Evolutionary conservation across 768 basidiomycete species (phyloP), one percentile per base, ranked within the genome.

Genomic region (Boletus tomentosulus): DNA sequence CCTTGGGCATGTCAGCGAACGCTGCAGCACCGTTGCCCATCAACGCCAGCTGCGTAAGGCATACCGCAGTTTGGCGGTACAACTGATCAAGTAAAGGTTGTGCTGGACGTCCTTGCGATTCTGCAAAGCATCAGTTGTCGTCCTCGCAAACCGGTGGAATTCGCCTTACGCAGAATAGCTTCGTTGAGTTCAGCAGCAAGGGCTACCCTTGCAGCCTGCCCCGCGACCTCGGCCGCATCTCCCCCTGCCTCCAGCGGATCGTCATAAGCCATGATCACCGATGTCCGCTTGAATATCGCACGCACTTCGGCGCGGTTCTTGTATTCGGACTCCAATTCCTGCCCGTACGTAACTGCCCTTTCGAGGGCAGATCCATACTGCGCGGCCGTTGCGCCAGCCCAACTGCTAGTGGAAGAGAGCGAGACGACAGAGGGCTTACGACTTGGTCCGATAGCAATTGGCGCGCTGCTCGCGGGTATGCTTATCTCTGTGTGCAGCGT

Each of bases 151-250:
- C 16, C 49, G 22, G 6, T 50, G 15, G 41, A 47, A 37, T 34
- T 46, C 42, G 43, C 71, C 84, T 60, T 61, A 92, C 92, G 87
- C 50, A 94, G 74, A 53, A 95, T 91, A 38, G 85, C 89, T 66
- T 84, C 78, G 62, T 94, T 93, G 37, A 93, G 68, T 71, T 91
- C 89, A 54, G 81, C 84, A 28, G 87, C 86, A 51, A 93, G 76
- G 34, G 76, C 68, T 50, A 81, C 74, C 55, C 88, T 76, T 30
- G 87, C 83, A 41, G 79, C 81, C 55, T 84, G 79, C 38, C 89
- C 84, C 9, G 82, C 88, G 22, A 89, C 78, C 57, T 82, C 82
- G 19, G 84, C 80, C 15, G 83, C 80, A 31, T 82, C 77, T 12
- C 86, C 86, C 4, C 82, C 83, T 6, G 80, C 85, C 52, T 79